Base-by-base conservation (phyloP, 2,329 filamentous ascomycete species). In the Penicillium italicum region DNA sequence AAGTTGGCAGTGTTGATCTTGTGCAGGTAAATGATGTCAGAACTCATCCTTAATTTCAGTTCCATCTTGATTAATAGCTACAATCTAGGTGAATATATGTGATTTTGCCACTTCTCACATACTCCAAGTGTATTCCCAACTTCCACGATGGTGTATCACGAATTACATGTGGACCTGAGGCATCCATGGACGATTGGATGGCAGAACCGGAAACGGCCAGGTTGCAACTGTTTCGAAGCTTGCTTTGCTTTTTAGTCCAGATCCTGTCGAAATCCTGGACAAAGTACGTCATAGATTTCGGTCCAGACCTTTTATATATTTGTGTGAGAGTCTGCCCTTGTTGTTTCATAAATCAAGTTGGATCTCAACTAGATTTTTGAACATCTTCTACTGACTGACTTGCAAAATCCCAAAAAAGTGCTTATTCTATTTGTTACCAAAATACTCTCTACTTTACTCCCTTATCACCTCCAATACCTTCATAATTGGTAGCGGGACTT, bases 301-400 rank as follows among this genome's bases (percentile, higher is more conserved):
- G 33, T 55, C 52, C 47, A 50, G 52, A 50, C 52, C 43, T 24
- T 26, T 38, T 24, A 22, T 53, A 36, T 48, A 45, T 45, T 22
- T 7, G 14, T 20, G 31, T 0, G 22, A 12, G n/a, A 33, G 14
- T 14, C 26, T 22, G 6, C 18, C 3, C 11, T 30, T 12, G n/a
- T 34, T 33, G 22, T 14, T 34, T 24, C 37, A 50, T 30, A 14
- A 18, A 44, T 14, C 11, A 43, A 30, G 14, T 18, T 28, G 4
- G 16, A n/a, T 22, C 14, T 24, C 11, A 18, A 24, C 24, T 8
- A 24, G 5, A 46, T 24, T 12, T n/a, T n/a, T 18, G 20, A 18
- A 31, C 28, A 16, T 42, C 3, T 2, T 11, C 38, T 16, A 4
- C 20, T 42, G 22, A 42, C 18, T 42, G 40, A 42, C 40, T 26